Conservation (phyloP, 163 green algal genomes). For the Scenedesmus sp. region DNA sequence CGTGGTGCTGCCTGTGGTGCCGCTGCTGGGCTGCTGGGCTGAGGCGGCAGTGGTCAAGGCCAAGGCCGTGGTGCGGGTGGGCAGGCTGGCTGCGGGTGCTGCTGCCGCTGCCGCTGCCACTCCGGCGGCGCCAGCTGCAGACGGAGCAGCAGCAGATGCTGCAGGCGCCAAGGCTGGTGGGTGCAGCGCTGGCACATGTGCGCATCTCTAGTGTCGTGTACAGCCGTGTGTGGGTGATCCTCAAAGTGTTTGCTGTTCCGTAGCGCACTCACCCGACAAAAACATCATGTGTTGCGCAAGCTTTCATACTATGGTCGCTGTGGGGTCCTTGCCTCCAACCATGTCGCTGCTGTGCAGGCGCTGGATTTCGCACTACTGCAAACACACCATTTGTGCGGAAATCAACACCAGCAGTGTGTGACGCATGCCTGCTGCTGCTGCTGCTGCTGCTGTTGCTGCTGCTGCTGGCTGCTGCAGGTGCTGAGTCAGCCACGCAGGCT, state of each 20-base stretch:
- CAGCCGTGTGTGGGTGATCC: too few species aligned
- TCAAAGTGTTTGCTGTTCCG: too few species aligned
- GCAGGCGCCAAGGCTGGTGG: conserved; percentile 46
- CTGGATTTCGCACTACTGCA: too few species aligned
- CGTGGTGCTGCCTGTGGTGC: conserved; percentile 82
- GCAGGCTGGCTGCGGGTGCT: conserved; percentile 79
- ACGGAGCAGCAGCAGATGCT: conserved; percentile 74
- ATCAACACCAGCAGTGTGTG: background rate
- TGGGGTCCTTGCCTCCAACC: too few species aligned
- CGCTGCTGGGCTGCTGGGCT: conserved; percentile 84
- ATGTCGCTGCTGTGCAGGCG: too few species aligned
- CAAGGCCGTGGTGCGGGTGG: conserved; percentile 75
- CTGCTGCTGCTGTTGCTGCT: background rate
- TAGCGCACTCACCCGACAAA: too few species aligned
- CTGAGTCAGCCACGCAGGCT: background rate
- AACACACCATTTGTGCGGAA: background rate
- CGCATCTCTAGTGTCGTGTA: background rate
- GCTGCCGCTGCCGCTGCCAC: conserved; percentile 84
- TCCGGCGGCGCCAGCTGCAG: too few species aligned
- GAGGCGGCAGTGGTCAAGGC: conserved; percentile 76
- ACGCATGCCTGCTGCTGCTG: conserved; percentile 73
- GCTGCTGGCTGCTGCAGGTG: conserved; percentile 8
- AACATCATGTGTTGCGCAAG: too few species aligned
- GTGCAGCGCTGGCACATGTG: background rate
- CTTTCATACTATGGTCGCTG: too few species aligned